These are phyloP conservation scores for Lentinus brumalis DNA, from an alignment of 768 basidiomycete genomes.

Conservation along the genomic window DNA sequence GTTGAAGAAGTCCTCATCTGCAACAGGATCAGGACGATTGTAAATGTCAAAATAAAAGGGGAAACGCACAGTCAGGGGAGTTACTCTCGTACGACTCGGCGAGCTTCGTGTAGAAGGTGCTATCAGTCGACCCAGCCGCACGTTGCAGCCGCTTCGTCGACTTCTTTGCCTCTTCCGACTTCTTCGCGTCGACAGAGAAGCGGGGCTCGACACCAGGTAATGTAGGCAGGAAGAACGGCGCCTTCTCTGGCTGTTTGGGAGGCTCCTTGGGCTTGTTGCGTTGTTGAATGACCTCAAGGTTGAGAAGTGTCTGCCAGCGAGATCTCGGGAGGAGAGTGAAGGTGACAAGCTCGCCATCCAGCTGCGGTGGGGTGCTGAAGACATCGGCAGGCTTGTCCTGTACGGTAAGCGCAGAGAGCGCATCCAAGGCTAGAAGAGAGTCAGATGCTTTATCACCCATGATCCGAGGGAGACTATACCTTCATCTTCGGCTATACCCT, in stretches of 20 bases:
- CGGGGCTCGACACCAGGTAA: constrained; percentile 84
- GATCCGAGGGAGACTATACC: constrained; percentile 44
- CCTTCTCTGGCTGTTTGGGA: constrained; percentile 92
- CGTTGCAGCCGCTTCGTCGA: constrained; percentile 56
- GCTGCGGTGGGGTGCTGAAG: constrained; percentile 84
- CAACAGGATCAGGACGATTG: not conserved
- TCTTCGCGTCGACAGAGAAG: constrained; percentile 61
- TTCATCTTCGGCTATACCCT: constrained; percentile 79
- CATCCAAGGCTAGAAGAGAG: constrained; percentile 59
- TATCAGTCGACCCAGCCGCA: constrained; percentile 52
- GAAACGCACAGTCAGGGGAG: constrained; percentile 47
- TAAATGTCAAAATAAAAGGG: not conserved
- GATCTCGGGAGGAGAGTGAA: constrained; percentile 89
- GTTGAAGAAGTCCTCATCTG: constrained; percentile 83
- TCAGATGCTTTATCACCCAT: not conserved
- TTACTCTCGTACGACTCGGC: constrained; percentile 56
- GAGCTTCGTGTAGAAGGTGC: constrained; percentile 72
- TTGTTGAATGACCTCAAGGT: constrained; percentile 94
- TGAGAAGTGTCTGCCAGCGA: constrained; percentile 96
- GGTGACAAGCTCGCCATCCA: constrained; percentile 90
- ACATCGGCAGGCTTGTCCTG: constrained; percentile 65
- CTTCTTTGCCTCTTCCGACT: constrained; percentile 38
- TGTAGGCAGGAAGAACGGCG: constrained; percentile 96
- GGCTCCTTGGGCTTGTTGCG: constrained; percentile 97
- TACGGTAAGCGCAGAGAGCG: constrained; percentile 60